phyloP scores from a whole-genome alignment of 1,284 basidiomycete species.

The Thecaphora thlaspeos region DNA sequence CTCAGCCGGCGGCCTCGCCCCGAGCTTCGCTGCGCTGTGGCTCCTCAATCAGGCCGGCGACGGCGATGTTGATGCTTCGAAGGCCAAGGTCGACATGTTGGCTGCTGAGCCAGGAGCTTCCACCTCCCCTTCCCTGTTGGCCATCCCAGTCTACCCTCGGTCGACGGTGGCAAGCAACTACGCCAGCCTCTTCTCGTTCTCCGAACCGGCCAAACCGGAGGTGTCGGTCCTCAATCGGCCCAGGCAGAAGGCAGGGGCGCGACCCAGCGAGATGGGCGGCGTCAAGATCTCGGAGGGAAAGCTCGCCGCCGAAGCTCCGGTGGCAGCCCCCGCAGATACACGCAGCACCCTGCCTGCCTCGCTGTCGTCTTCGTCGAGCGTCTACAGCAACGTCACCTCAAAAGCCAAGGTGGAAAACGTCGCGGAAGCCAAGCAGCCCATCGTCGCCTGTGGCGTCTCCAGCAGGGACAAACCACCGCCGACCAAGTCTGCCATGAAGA shows the following conservation, averaged over 20 bases:
- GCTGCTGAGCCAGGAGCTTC: neutral
- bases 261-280: conserved; percentile 36
- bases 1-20: conserved; percentile 33
- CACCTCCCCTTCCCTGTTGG: neutral
- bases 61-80: neutral
- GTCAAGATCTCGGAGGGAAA: conserved; percentile 33
- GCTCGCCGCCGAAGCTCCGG: conserved; percentile 17
- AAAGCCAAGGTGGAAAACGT: no score
- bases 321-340: conserved; percentile 16
- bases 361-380: conserved; percentile 11
- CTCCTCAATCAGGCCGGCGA: conserved; percentile 29
- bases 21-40: conserved; percentile 49
- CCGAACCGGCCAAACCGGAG: conserved; percentile 6
- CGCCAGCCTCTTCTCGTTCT: neutral
- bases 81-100: neutral
- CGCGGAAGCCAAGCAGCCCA: neutral
- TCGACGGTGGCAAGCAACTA: conserved; percentile 4
- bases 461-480: conserved; percentile 43
- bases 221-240: conserved; percentile 39
- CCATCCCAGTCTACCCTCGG: neutral
- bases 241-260: conserved; percentile 12
- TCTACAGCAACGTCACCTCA: conserved; percentile 2
- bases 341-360: conserved; percentile 33
- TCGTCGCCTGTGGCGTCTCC: conserved; percentile 1
- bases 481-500: conserved; percentile 40